Evolutionary conservation across 371 early-diverging fungal genomes (phyloP), one percentile per base, ranked within the genome.

Genomic region (Mucor circinelloides): DNA sequence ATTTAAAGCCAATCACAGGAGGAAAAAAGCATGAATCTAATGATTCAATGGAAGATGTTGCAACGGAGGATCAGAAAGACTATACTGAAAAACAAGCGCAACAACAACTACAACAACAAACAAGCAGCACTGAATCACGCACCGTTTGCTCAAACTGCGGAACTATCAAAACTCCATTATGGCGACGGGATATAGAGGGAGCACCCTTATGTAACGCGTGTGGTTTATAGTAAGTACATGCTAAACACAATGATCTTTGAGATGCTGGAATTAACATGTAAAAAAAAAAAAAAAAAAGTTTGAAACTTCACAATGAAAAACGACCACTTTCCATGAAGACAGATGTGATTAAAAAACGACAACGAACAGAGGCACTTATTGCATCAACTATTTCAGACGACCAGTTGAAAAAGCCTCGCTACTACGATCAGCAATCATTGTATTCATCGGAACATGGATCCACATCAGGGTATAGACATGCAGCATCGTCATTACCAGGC

Each of bases 201-300:
- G 85, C 89, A 36, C 84, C 89, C 50, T 79, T 98, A 50, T 99
- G 99, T 83, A 99, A 98, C 76, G 98, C 99, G 1, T 99, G 99
- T 73, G 98, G 98, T 17, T 78, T 99, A 64, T 99, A 98, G 81
- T 92, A 84, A 86, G 81, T 81, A 30, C 21, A 64, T n/a, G 1
- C 27, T 2, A 6, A 27, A 13, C 6, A 27, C n/a, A 57, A 23
- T 19, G 3, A 21, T 7, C 17, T 40, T 40, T 57, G n/a, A n/a
- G n/a, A 3, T 36, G 6, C 2, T 59, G 6, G n/a, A 50, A 54
- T 28, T n/a, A 63, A 17, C 44, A 66, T 5, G 12, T 13, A 25
- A 27, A 40, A 5, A 40, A 28, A 12, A 40, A 28, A 12, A 40
- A 28, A 17, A 38, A 46, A 30, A 70, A 82, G 82, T 69, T 84